These are phyloP conservation scores for Penicillium herquei DNA, from an alignment of 495 filamentous ascomycete genomes.

Conservation along the genomic window DNA sequence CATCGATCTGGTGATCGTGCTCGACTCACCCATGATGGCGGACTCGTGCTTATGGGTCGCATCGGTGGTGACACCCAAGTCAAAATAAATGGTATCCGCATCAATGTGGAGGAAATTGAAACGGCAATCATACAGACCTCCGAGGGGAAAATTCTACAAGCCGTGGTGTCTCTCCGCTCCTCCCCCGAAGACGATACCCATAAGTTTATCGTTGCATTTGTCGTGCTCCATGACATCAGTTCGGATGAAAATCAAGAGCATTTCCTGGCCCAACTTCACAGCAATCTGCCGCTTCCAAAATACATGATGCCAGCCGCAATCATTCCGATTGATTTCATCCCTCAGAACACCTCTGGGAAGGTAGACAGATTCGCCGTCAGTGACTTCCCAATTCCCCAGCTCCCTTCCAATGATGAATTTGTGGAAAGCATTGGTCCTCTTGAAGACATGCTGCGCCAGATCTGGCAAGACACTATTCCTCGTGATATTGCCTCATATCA, in stretches of 20 bases:
- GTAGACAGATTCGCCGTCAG: slow-evolving; percentile 35
- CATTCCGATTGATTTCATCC: slow-evolving; percentile 38
- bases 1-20: slow-evolving; percentile 29
- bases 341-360: slow-evolving; percentile 41
- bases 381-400: slow-evolving; percentile 15
- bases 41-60: slow-evolving; percentile 33
- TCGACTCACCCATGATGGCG: slow-evolving; percentile 26
- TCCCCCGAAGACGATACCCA: neutral
- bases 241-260: neutral
- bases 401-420: neutral
- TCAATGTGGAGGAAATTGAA: slow-evolving; percentile 53
- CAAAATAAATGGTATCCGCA: slow-evolving; percentile 52
- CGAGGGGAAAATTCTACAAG: slow-evolving; percentile 22
- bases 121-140: slow-evolving; percentile 25
- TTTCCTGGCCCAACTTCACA: slow-evolving; percentile 3
- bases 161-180: slow-evolving; percentile 16
- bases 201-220: slow-evolving; percentile 19
- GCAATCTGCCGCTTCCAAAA: slow-evolving; percentile 35
- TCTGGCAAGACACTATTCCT: slow-evolving; percentile 31
- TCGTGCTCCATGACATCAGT: slow-evolving; percentile 1
- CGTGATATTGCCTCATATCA: slow-evolving; percentile 5
- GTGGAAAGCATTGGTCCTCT: neutral
- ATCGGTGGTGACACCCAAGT: slow-evolving; percentile 47
- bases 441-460: slow-evolving; percentile 14
- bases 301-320: slow-evolving; percentile 46